Evolutionary conservation across 495 filamentous ascomycete species (phyloP), one percentile per base, ranked within the genome.

Genomic region (Aspergillus nidulans): DNA sequence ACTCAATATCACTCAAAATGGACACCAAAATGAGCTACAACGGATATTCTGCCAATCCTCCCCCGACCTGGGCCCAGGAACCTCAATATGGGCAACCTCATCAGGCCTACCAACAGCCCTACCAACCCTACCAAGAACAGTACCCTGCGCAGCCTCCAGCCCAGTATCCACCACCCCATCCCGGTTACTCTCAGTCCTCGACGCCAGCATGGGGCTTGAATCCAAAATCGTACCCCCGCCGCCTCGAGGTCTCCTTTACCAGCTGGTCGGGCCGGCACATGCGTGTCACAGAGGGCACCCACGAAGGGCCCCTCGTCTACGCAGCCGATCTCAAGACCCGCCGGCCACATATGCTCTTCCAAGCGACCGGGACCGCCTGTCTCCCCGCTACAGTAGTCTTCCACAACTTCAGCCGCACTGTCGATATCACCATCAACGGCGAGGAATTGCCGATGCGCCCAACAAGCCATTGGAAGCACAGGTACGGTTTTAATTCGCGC

Each of bases 281-380:
- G 23, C 26, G 49, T 34, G 57, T 59, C 2, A 55, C 47, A 13
- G 46, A 55, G 36, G 48, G 42, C 13, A 47, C 32, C 39, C 28
- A 9, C n/a, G 28, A 51, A 18, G 41, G 52, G 24, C 38, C 58
- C 8, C 43, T 57, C 12, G 44, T 57, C 42, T 61, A 61, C 25
- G 34, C 41, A 1, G 58, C 53, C 1, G 54, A 56, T 23, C 53
- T 57, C 43, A 56, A 56, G 20, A 25, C 24, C 13, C 50, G 53
- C 42, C 57, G 57, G 25, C 58, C 58, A 13, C 47, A 61, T 23
- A 56, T 61, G 58, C 30, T 54, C 42, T 56, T 60, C 53, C 42
- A 52, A 23, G 49, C 53, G 18, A 32, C 16, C 6, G 49, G 43
- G 15, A 56, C 25, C 18, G 48, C 52, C 1, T 6, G 25, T 6